phyloP scores from a whole-genome alignment of 805 yeast genomes.

The Kodamaea nitidulidarum region DNA sequence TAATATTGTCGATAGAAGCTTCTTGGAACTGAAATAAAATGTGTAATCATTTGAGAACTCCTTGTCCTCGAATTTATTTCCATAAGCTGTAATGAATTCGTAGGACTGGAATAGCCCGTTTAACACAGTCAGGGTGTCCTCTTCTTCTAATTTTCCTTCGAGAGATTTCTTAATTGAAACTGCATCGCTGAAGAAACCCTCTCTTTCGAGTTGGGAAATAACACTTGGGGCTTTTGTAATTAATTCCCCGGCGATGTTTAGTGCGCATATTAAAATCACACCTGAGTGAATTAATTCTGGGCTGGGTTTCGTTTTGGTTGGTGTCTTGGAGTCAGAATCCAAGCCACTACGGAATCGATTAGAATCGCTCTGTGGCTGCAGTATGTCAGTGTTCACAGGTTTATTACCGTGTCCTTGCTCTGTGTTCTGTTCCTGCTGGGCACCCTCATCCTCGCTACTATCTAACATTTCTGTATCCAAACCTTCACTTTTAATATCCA shows the following conservation, averaged over 20 bases:
- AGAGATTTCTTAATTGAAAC: conserved; percentile 25
- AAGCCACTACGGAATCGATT: background rate
- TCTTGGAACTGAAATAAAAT: conserved; percentile 15
- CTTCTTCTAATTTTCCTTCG: conserved; percentile 10
- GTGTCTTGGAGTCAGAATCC: background rate
- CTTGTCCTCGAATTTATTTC: conserved; percentile 25
- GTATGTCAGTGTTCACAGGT: too few relatives aligned
- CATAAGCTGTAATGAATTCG: conserved; percentile 13
- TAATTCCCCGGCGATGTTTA: conserved; percentile 45
- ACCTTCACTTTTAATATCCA: conserved; percentile 2
- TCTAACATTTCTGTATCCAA: conserved; percentile 12
- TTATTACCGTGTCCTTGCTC: conserved; percentile 2
- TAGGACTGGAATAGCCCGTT: conserved; percentile 5
- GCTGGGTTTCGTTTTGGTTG: background rate
- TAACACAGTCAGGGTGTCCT: background rate
- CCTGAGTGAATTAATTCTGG: conserved; percentile 25
- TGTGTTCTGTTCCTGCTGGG: too few relatives aligned
- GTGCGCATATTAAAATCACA: conserved; percentile 47
- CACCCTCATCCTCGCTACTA: conserved; percentile 4
- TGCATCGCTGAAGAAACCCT: conserved; percentile 64
- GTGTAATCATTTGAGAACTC: conserved; percentile 30
- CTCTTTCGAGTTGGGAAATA: conserved; percentile 54
- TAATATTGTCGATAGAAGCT: conserved; percentile 15
- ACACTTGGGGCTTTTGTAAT: conserved; percentile 44
- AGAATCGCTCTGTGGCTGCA: background rate